phyloP scores from a whole-genome alignment of 495 filamentous ascomycete species.

The Margaritispora aquatica region DNA sequence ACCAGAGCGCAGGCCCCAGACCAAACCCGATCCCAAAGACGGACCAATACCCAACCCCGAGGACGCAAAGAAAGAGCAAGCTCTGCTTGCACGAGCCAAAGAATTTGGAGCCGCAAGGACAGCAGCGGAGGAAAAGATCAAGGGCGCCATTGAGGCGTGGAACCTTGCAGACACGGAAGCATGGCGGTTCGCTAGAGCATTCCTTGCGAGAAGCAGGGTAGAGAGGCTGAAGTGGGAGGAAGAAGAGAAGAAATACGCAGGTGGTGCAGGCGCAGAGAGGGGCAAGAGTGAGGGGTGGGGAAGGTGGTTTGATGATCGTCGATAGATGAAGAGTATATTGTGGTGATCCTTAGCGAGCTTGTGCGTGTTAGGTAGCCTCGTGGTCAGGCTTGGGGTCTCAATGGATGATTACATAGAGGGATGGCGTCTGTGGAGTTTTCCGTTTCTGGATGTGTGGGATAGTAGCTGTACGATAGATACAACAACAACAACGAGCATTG shows the following conservation, averaged over 20 bases:
- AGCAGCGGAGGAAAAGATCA: conserved; percentile 35
- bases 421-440: neutral
- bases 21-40: conserved; percentile 33
- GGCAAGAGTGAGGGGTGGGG: conserved; percentile 26
- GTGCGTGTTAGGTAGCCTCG: neutral
- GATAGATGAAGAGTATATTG: neutral
- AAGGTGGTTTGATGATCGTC: conserved; percentile 25
- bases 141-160: conserved; percentile 77
- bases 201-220: conserved; percentile 46
- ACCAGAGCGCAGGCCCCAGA: conserved; percentile 30
- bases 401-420: neutral
- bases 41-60: conserved; percentile 43
- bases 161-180: conserved; percentile 88
- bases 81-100: conserved; percentile 54
- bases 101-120: conserved; percentile 42
- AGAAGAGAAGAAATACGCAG: conserved; percentile 59
- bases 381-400: neutral
- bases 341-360: neutral
- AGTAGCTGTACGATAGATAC: neutral
- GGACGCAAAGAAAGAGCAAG: conserved; percentile 48
- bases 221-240: conserved; percentile 66
- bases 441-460: neutral
- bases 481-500: too few species aligned
- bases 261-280: conserved; percentile 39
- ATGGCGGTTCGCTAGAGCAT: conserved; percentile 86